Percentiles rank a stretch among this genome's conserved stretches.
These are phyloP conservation scores for Cicer yamashitae DNA, from an alignment of 306 rosid genomes.

Conservation along the genomic window DNA sequence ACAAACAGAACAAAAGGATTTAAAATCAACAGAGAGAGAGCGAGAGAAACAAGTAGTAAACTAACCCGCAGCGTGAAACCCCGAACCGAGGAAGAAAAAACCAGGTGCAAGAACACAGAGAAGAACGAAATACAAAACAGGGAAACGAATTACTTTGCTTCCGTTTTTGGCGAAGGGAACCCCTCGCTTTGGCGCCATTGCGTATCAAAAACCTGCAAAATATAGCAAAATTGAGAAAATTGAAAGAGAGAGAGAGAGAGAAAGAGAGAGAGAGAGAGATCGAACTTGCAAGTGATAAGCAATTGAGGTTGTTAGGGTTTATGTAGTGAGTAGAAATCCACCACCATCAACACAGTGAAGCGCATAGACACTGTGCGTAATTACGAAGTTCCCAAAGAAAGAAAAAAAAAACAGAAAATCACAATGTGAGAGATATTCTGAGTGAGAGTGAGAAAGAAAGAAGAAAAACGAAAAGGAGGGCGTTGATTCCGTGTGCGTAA, in stretches of 20 bases:
- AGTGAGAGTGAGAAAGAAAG: slow-evolving; percentile 5
- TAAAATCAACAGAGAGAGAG: background rate
- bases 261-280: slow-evolving; percentile 35
- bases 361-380: background rate
- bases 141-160: slow-evolving; percentile 61
- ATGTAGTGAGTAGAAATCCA: slow-evolving; percentile 38
- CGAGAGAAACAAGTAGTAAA: slow-evolving; percentile 5
- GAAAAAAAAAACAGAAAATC: slow-evolving; percentile 3
- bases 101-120: slow-evolving; percentile 63
- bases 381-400: slow-evolving; percentile 6
- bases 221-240: background rate
- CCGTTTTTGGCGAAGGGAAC: slow-evolving; percentile 49
- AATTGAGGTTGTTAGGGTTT: slow-evolving; percentile 34
- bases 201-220: slow-evolving; percentile 43
- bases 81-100: slow-evolving; percentile 72
- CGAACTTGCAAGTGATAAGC: slow-evolving; percentile 5
- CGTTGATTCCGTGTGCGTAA: slow-evolving; percentile 45
- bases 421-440: slow-evolving; percentile 1
- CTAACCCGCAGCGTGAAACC: slow-evolving; percentile 60
- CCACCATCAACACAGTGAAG: slow-evolving; percentile 30
- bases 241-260: slow-evolving; percentile 21
- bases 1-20: background rate
- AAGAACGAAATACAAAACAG: slow-evolving; percentile 55
- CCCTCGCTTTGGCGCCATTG: slow-evolving; percentile 76
- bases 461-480: slow-evolving; percentile 29